Percentiles rank a stretch among this genome's conserved stretches.
Conservation (phyloP, 495 filamentous ascomycete genomes). For the Chaetomium cochliodes region DNA sequence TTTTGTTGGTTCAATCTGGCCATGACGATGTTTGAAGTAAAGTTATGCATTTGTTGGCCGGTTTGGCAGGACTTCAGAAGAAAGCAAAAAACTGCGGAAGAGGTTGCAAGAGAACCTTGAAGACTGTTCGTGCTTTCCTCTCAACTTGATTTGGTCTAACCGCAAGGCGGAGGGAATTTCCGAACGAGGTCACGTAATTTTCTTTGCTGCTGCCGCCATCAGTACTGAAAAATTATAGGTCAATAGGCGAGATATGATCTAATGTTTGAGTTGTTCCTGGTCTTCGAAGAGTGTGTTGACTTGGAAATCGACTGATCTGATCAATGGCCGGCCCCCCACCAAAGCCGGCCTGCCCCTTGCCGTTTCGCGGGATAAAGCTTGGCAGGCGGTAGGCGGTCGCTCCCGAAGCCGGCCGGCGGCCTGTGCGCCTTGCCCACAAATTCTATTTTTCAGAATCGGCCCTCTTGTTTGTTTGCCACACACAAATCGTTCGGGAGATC, state of each 20-base stretch:
- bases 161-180: too few relatives aligned
- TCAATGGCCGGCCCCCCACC: not conserved
- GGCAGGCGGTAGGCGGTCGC: slow-evolving; percentile 18
- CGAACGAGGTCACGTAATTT: too few relatives aligned
- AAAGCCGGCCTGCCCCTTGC: not conserved
- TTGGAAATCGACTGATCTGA: not conserved
- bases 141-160: too few relatives aligned
- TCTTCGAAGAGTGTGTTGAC: not conserved
- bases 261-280: not conserved
- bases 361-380: slow-evolving; percentile 6
- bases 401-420: slow-evolving; percentile 6
- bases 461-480: not conserved
- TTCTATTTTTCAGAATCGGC: not conserved
- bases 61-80: not conserved
- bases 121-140: too few relatives aligned
- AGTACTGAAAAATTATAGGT: too few relatives aligned
- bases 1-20: not conserved
- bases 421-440: not conserved
- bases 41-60: not conserved
- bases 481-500: slow-evolving; percentile 10
- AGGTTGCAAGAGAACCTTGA: too few relatives aligned
- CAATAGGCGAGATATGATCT: too few relatives aligned
- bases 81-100: not conserved
- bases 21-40: not conserved
- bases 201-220: too few relatives aligned